These are phyloP conservation scores for Hondaea fermentalgiana DNA, from an alignment of 108 stramenopile genomes.

Conservation along the genomic window DNA sequence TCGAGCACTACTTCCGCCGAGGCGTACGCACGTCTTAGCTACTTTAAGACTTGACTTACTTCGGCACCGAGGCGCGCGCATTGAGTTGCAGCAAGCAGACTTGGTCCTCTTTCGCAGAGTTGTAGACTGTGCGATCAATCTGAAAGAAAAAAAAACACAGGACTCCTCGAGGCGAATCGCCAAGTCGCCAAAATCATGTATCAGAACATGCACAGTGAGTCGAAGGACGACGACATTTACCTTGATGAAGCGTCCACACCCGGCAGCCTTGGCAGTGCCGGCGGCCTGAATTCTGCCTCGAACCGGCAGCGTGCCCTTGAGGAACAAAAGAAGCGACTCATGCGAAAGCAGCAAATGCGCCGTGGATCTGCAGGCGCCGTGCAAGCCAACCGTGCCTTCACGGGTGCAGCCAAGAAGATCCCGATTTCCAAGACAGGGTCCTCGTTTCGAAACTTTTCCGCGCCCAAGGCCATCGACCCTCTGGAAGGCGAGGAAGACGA, in stretches of 20 bases:
- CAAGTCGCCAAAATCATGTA: neutral
- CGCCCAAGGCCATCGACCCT: conserved; percentile 11
- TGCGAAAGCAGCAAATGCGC: conserved; percentile 3
- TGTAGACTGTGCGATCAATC: too few species aligned
- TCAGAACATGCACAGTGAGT: neutral
- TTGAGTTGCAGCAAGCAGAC: too few species aligned
- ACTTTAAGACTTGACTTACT: too few species aligned
- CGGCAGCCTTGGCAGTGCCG: neutral
- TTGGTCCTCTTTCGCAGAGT: too few species aligned
- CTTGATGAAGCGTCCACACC: neutral
- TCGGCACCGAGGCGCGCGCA: too few species aligned
- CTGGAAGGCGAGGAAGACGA: neutral
- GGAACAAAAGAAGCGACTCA: neutral
- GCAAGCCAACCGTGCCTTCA: neutral
- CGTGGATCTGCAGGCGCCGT: neutral
- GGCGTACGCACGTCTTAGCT: too few species aligned
- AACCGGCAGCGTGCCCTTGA: neutral
- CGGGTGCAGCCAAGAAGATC: neutral
- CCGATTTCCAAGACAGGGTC: neutral
- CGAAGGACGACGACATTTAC: neutral
- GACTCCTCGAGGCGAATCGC: neutral
- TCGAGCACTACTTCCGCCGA: too few species aligned
- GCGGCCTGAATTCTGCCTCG: neutral
- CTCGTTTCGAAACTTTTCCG: neutral
- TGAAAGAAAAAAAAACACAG: too few species aligned